phyloP scores from a whole-genome alignment of 352 stramenopile species.

The Saprolegnia parasitica region DNA sequence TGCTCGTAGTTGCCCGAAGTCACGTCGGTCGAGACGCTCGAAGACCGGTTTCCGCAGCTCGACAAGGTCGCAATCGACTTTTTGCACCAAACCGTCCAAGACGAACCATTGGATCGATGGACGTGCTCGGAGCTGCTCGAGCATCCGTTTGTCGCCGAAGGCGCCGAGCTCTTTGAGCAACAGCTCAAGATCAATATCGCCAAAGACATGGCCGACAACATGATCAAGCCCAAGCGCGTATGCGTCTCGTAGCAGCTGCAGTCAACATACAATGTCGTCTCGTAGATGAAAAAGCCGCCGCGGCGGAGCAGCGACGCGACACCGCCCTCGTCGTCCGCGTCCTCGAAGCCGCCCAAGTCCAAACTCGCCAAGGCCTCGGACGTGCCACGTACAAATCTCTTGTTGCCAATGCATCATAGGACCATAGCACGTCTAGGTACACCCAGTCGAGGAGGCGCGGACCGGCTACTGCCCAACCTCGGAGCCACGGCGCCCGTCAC shows the following conservation, averaged over 20 bases:
- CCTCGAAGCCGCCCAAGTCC: not conserved
- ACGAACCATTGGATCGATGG: conserved; percentile 75
- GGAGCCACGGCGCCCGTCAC: not conserved
- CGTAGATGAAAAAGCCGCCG: not conserved
- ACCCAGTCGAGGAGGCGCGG: too few species aligned
- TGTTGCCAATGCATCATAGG: too few species aligned
- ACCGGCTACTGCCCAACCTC: not conserved
- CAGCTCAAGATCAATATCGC: conserved; percentile 70
- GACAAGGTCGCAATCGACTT: conserved; percentile 65
- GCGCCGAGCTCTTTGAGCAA: conserved; percentile 48
- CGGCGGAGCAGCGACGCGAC: not conserved
- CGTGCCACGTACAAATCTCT: not conserved
- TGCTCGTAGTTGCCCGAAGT: conserved; percentile 39
- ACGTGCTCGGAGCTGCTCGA: conserved; percentile 70
- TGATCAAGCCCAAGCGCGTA: conserved; percentile 15
- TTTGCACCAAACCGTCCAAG: conserved; percentile 62
- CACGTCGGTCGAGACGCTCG: conserved; percentile 53
- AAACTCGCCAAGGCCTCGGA: not conserved
- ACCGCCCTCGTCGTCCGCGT: not conserved
- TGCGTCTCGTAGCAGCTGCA: not conserved
- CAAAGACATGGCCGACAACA: conserved; percentile 53
- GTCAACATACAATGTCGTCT: not conserved
- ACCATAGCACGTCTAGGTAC: too few species aligned
- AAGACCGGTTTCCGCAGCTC: conserved; percentile 57
- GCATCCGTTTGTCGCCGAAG: conserved; percentile 66